These are phyloP conservation scores for Fusarium burgessii DNA, from an alignment of 2,329 filamentous ascomycete species.

Conservation along the genomic window DNA sequence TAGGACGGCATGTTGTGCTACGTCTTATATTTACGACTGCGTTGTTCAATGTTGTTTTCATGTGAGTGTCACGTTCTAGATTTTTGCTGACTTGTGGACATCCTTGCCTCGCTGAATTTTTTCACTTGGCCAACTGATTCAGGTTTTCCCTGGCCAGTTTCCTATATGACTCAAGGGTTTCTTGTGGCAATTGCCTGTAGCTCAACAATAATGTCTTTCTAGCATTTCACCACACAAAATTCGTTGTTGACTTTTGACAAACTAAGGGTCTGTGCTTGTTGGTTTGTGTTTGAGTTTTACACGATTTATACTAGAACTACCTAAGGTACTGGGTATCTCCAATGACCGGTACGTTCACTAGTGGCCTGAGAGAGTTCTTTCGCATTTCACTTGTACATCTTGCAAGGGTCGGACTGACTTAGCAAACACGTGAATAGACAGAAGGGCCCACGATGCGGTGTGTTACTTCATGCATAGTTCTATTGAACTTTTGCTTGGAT, in stretches of 20 bases:
- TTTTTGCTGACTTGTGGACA: neutral
- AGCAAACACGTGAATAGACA: neutral
- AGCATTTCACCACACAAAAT: neutral
- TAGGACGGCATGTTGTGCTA: constrained; percentile 9
- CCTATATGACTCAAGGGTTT: constrained; percentile 5
- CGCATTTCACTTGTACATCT: neutral
- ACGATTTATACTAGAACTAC: neutral
- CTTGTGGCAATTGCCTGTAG: neutral
- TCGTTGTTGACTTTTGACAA: neutral
- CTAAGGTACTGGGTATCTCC: no score
- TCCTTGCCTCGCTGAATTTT: neutral
- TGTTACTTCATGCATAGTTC: constrained; percentile 8
- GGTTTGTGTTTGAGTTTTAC: neutral
- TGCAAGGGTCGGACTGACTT: neutral
- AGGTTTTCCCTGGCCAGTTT: neutral
- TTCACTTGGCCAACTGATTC: constrained; percentile 1
- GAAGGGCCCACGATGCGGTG: neutral
- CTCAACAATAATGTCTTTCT: neutral
- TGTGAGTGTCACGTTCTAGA: constrained; percentile 14
- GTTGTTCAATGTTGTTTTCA: neutral
- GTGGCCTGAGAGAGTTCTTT: neutral
- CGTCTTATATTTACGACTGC: neutral
- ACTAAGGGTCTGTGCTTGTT: neutral
- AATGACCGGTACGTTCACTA: neutral
- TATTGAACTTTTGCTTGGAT: neutral